Evolutionary conservation across 1,139 yeast species (phyloP).

Genomic region (Scheffersomyces titani): DNA sequence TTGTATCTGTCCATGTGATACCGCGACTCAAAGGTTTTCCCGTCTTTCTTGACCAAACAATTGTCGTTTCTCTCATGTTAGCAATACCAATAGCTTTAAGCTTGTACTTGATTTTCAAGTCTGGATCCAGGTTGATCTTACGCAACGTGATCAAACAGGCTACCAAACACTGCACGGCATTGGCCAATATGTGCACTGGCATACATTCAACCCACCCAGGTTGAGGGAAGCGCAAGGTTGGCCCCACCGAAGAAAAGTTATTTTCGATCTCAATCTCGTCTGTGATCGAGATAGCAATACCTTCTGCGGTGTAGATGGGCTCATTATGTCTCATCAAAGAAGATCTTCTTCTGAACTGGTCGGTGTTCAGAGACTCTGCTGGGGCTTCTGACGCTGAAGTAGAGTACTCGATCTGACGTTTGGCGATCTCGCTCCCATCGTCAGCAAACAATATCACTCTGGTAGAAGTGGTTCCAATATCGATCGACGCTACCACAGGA

Average conservation of each 20-base stretch:
- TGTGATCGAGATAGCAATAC: constrained; percentile 63
- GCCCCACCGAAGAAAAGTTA: constrained; percentile 54
- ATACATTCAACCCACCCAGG: constrained; percentile 96
- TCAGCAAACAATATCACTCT: constrained; percentile 80
- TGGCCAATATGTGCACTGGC: constrained; percentile 81
- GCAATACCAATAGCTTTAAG: constrained; percentile 79
- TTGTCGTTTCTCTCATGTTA: constrained; percentile 93
- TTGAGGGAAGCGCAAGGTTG: constrained; percentile 71
- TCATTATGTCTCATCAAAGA: constrained; percentile 52
- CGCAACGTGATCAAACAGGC: constrained; percentile 63
- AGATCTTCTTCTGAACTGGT: constrained; percentile 52
- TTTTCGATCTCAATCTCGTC: constrained; percentile 67
- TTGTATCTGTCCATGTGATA: constrained; percentile 94
- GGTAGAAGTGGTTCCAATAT: constrained; percentile 95
- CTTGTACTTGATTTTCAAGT: constrained; percentile 51
- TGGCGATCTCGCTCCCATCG: constrained; percentile 76
- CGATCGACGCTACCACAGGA: constrained; percentile 72
- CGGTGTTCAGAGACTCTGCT: constrained; percentile 46
- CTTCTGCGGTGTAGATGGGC: constrained; percentile 71
- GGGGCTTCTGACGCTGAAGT: constrained; percentile 67
- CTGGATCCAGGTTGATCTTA: constrained; percentile 54
- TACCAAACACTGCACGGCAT: constrained; percentile 76
- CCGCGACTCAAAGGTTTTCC: constrained; percentile 86
- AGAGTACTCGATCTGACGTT: constrained; percentile 85
- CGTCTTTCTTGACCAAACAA: constrained; percentile 84